phyloP scores from a whole-genome alignment of 108 stramenopile species.

The Skeletonema grethae region DNA sequence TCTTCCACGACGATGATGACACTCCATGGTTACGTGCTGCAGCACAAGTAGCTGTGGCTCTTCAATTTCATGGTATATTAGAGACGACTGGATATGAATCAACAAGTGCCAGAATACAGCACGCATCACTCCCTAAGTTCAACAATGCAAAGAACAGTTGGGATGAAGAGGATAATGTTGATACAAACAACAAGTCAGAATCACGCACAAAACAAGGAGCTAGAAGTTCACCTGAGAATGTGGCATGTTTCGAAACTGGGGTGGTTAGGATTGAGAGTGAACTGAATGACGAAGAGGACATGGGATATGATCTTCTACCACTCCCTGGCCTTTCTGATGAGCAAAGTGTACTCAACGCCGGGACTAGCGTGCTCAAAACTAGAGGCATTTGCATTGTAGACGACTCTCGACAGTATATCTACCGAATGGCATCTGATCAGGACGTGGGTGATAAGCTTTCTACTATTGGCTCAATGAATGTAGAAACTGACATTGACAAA shows the following conservation, averaged over 20 bases:
- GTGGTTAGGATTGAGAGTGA: constrained; percentile 70
- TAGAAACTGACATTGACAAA: constrained; percentile 86
- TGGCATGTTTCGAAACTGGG: constrained; percentile 71
- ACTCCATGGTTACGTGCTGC: constrained; percentile 85
- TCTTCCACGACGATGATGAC: constrained; percentile 48
- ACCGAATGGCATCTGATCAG: constrained; percentile 19
- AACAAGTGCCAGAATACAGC: constrained; percentile 83
- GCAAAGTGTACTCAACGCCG: constrained; percentile 64
- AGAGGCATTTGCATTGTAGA: constrained; percentile 47
- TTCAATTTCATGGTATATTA: constrained; percentile 86
- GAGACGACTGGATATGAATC: constrained; percentile 84
- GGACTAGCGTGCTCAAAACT: constrained; percentile 10
- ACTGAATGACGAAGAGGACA: constrained; percentile 45
- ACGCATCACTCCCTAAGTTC: constrained; percentile 82
- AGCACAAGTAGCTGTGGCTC: constrained; percentile 83
- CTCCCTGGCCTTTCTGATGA: constrained; percentile 80
- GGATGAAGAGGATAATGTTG: constrained; percentile 45
- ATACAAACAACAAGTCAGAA: constrained; percentile 23
- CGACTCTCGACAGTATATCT: constrained; percentile 17
- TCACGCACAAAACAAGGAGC: not conserved
- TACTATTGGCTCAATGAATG: constrained; percentile 70
- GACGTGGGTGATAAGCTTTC: constrained; percentile 34
- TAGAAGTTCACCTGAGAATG: constrained; percentile 5
- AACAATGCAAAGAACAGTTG: constrained; percentile 46
- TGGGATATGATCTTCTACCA: constrained; percentile 82